Conservation (phyloP, 495 filamentous ascomycete genomes). For the Daldinia vernicosa region DNA sequence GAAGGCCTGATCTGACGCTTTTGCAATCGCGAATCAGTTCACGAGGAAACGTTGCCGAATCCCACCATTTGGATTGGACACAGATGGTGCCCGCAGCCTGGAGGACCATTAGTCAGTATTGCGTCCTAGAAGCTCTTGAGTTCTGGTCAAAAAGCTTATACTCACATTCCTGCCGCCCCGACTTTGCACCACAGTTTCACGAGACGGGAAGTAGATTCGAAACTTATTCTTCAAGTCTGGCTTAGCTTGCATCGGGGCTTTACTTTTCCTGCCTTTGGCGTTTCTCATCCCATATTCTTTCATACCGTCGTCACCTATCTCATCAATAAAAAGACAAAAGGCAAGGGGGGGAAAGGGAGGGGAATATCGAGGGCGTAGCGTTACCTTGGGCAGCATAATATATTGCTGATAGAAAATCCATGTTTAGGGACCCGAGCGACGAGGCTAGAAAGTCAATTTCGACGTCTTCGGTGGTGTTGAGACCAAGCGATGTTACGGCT, state of each 20-base stretch:
- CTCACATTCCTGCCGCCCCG: conserved; percentile 63
- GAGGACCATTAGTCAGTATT: conserved; percentile 3
- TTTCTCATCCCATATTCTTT: conserved; percentile 63
- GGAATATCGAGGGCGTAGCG: neutral
- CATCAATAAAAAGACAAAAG: neutral
- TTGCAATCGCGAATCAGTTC: conserved; percentile 76
- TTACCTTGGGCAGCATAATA: conserved; percentile 80
- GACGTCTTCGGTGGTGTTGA: conserved; percentile 57
- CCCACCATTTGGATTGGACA: conserved; percentile 74
- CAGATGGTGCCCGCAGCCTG: conserved; percentile 82
- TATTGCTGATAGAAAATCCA: conserved; percentile 71
- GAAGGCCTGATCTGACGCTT: conserved; percentile 69
- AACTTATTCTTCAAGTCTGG: conserved; percentile 61
- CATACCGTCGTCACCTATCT: conserved; percentile 65
- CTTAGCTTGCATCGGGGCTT: conserved; percentile 40
- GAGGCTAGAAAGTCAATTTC: conserved; percentile 73
- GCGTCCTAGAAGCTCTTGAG: neutral
- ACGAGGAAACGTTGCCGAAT: conserved; percentile 70
- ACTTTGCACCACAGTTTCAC: conserved; percentile 72
- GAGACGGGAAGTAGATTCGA: conserved; percentile 84
- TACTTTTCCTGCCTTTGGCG: conserved; percentile 45
- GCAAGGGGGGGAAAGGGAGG: neutral
- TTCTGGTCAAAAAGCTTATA: conserved; percentile 1
- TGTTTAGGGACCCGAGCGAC: conserved; percentile 79
- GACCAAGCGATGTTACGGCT: conserved; percentile 65